Evolutionary conservation across 495 filamentous ascomycete species (phyloP).

Genomic region (Lophiotrema nucula): DNA sequence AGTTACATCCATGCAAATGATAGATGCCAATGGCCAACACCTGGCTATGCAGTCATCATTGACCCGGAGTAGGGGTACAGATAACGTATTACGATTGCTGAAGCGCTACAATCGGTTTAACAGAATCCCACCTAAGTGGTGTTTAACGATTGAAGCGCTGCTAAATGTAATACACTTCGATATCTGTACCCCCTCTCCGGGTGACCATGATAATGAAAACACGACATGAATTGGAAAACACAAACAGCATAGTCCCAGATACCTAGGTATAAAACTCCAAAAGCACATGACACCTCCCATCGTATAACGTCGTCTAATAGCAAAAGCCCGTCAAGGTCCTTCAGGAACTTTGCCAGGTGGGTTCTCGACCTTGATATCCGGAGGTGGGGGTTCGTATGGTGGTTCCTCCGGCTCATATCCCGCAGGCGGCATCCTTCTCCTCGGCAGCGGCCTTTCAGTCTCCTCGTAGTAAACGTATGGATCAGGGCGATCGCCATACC

Average conservation of each 20-base stretch:
- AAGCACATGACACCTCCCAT: constrained; percentile 5
- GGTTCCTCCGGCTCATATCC: constrained; percentile 20
- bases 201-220: too few relatives aligned
- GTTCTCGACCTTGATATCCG: constrained; percentile 17
- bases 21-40: too few relatives aligned
- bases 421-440: constrained; percentile 2
- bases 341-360: background rate
- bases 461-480: constrained; percentile 31
- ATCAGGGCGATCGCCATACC: constrained; percentile 3
- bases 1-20: too few relatives aligned
- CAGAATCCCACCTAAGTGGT: too few relatives aligned
- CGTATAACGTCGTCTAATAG: background rate
- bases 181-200: too few relatives aligned
- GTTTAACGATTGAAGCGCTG: too few relatives aligned
- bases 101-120: too few relatives aligned
- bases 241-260: background rate
- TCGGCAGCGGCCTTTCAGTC: background rate
- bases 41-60: too few relatives aligned
- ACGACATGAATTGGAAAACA: too few relatives aligned
- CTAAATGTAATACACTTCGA: too few relatives aligned
- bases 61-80: too few relatives aligned
- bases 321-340: background rate
- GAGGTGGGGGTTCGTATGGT: constrained; percentile 14
- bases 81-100: too few relatives aligned
- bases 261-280: background rate